Conservation (phyloP, 2,329 filamentous ascomycete genomes). For the Chaetomium sp. region DNA sequence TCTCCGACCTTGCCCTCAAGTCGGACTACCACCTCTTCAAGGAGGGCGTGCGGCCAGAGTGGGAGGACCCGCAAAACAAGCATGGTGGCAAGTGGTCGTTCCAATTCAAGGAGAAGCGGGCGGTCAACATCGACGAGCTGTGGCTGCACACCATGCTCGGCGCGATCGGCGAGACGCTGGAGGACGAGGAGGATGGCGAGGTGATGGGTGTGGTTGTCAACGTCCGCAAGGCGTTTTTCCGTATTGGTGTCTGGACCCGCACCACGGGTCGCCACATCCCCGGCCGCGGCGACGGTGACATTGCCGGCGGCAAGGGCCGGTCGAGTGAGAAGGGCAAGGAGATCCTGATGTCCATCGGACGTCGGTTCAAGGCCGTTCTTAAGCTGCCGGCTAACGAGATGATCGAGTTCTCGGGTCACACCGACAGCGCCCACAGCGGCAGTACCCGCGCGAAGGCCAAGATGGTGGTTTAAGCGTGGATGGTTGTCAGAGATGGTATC, state of each 20-base stretch:
- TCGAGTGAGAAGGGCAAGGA: slow-evolving; percentile 81
- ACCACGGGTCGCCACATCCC: slow-evolving; percentile 85
- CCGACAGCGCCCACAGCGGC: slow-evolving; percentile 87
- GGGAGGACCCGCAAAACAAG: slow-evolving; percentile 99
- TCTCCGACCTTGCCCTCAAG: slow-evolving; percentile 93
- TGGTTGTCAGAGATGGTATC: neutral
- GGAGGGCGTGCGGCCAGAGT: slow-evolving; percentile 92
- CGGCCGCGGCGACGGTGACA: slow-evolving; percentile 71
- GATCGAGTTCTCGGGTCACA: slow-evolving; percentile 96
- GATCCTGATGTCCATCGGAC: slow-evolving; percentile 80
- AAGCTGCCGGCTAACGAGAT: slow-evolving; percentile 73
- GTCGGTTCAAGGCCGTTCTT: slow-evolving; percentile 89
- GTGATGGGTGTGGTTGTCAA: slow-evolving; percentile 99
- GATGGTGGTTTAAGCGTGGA: slow-evolving; percentile 69
- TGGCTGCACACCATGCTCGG: slow-evolving; percentile 98
- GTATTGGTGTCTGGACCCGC: slow-evolving; percentile 95
- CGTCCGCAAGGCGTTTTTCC: slow-evolving; percentile 96
- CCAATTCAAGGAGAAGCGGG: slow-evolving; percentile 94
- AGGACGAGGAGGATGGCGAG: slow-evolving; percentile 91
- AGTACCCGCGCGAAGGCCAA: slow-evolving; percentile 97
- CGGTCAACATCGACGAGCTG: slow-evolving; percentile 86
- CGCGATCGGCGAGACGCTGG: slow-evolving; percentile 95
- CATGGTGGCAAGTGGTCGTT: slow-evolving; percentile 99
- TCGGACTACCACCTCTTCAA: slow-evolving; percentile 99
- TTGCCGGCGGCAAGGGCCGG: slow-evolving; percentile 76